Evolutionary conservation across 2,329 filamentous ascomycete species (phyloP), one percentile per base, ranked within the genome.

Genomic region (Alternaria sp.): DNA sequence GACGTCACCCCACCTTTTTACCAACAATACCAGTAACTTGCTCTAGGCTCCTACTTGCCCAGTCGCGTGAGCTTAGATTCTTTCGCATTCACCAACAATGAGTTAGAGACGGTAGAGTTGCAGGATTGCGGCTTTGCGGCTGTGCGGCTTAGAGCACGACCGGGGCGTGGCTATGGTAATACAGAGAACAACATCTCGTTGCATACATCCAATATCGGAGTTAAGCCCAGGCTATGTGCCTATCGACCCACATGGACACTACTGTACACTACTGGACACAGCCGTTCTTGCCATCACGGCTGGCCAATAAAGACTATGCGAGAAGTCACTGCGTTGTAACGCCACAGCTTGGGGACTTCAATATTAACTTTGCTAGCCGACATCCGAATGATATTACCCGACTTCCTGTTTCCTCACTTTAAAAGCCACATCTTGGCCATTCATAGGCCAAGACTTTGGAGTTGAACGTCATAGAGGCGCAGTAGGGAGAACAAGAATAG

Each of bases 1-100:
- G 54, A 58, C 59, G 46, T 58, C 59, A 61, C 46, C 59, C 53
- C n/a, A 49, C 47, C 15, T 32, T 45, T 52, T 40, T 44, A 28
- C 23, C 28, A 17, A 58, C 59, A 19, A 60, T 50, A 59, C 45
- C 25, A 49, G 25, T 21, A 23, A 36, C 9, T 40, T 40, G 36
- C 32, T 19, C 12, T 15, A 6, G 28, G 21, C 10, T 21, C 28
- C 8, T n/a, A 2, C 13, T 2, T 32, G 12, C 49, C 9, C 17
- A 51, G 4, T 36, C n/a, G 28, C 12, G 12, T 2, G 32, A 36
- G 28, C 28, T 32, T 32, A 9, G 3, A 5, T 2, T 51, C 19
- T 12, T 36, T 36, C 8, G 28, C 19, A 11, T 6, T 6, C 12
- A 23, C 5, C 6, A 6, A 19, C 12, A 3, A 2, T 15, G 19